A percentile compares a stretch with the other conserved stretches of the same genome.
Evolutionary conservation across 441 rosid genomes (phyloP).

Genomic region (Populus hybrid): DNA sequence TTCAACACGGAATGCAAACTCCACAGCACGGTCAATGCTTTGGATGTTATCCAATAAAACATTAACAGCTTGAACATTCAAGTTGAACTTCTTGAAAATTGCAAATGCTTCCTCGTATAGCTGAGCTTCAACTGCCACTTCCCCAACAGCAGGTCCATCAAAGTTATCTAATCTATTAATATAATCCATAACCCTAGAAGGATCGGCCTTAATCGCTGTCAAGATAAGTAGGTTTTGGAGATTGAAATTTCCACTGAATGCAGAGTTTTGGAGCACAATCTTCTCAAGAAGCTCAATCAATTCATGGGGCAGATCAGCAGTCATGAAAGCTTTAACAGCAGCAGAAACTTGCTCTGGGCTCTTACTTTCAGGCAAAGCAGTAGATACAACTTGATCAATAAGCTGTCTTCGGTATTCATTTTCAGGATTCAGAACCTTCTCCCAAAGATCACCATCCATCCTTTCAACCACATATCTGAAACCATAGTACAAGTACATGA

Average conservation of each 20-base stretch:
- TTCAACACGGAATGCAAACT: slow-evolving; percentile 97
- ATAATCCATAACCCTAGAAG: slow-evolving; percentile 98
- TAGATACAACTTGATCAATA: slow-evolving; percentile 98
- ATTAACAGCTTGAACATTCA: slow-evolving; percentile 94
- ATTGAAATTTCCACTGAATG: slow-evolving; percentile 99
- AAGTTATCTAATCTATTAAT: slow-evolving; percentile 94
- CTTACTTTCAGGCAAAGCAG: slow-evolving; percentile 99
- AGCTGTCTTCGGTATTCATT: slow-evolving; percentile 95
- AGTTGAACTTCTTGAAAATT: slow-evolving; percentile 93
- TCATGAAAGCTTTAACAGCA: slow-evolving; percentile 99
- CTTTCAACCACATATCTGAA: slow-evolving; percentile 97
- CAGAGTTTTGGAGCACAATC: slow-evolving; percentile 99
- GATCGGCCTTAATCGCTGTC: slow-evolving; percentile 98
- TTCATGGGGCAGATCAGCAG: slow-evolving; percentile 99
- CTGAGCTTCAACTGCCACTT: slow-evolving; percentile 95
- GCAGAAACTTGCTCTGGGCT: slow-evolving; percentile 99
- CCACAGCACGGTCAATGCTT: slow-evolving; percentile 98
- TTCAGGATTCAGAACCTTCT: slow-evolving; percentile 90
- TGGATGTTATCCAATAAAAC: slow-evolving; percentile 78
- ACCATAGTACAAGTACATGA: slow-evolving; percentile 10
- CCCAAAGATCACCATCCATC: slow-evolving; percentile 99
- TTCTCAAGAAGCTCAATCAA: slow-evolving; percentile 99
- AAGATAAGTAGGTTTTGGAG: slow-evolving; percentile 93
- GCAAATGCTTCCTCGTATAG: slow-evolving; percentile 92
- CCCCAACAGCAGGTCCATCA: slow-evolving; percentile 99